phyloP scores from a whole-genome alignment of 257 asterid genomes.

The Buddleja alternifolia region DNA sequence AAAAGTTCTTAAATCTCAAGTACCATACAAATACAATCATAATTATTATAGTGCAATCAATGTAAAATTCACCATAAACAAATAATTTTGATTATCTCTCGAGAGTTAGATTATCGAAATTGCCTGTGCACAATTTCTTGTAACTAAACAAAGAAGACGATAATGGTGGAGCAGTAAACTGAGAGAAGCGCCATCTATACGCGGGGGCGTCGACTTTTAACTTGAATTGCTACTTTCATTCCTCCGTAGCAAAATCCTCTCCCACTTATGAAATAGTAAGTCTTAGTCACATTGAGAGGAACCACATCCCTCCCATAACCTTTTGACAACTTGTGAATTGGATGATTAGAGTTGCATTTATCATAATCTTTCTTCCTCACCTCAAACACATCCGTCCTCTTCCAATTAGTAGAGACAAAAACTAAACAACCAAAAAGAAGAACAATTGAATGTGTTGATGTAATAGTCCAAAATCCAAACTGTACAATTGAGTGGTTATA shows the following conservation, averaged over 20 bases:
- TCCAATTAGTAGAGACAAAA: constrained; percentile 74
- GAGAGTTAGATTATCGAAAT: too few relatives aligned
- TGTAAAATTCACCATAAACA: too few relatives aligned
- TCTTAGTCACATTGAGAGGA: constrained; percentile 72
- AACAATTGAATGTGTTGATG: too few relatives aligned
- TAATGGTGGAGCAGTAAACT: too few relatives aligned
- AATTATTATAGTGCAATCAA: too few relatives aligned
- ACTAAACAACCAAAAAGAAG: constrained; percentile 39
- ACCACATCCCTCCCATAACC: constrained; percentile 96
- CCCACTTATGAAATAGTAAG: constrained; percentile 83
- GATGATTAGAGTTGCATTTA: constrained; percentile 60
- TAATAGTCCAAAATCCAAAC: too few relatives aligned
- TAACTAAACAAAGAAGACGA: too few relatives aligned
- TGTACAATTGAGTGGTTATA: neutral
- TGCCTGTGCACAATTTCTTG: too few relatives aligned
- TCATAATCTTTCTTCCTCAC: constrained; percentile 74
- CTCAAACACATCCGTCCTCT: constrained; percentile 72
- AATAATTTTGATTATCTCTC: too few relatives aligned
- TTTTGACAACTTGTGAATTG: constrained; percentile 75
- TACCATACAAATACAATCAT: too few relatives aligned
- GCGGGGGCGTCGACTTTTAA: constrained; percentile 54
- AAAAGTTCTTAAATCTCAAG: too few relatives aligned
- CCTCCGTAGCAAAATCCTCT: constrained; percentile 84
- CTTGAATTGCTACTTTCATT: constrained; percentile 69
- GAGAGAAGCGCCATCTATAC: too few relatives aligned